A percentile compares a stretch with the other conserved stretches of the same genome.
These are phyloP conservation scores for Pleurotus sapidus DNA, from an alignment of 768 basidiomycete genomes.

Conservation along the genomic window DNA sequence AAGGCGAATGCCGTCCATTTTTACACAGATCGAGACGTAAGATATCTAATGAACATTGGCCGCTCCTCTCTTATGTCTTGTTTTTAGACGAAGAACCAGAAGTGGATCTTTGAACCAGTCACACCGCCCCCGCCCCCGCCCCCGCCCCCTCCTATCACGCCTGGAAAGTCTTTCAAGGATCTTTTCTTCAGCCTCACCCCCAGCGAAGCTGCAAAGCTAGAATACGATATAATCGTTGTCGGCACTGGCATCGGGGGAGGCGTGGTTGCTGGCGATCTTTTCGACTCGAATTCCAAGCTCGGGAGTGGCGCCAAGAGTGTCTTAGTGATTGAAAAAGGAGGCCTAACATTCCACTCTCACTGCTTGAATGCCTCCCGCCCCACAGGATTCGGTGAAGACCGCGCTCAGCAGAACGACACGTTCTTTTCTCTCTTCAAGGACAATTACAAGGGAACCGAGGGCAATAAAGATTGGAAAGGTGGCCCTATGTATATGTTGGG, in stretches of 20 bases:
- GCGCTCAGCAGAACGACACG: constrained; percentile 20
- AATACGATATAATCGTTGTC: constrained; percentile 19
- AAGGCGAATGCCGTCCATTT: too few relatives aligned
- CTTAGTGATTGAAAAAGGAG: constrained; percentile 23
- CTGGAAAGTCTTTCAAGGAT: too few relatives aligned
- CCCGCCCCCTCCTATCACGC: too few relatives aligned
- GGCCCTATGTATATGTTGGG: constrained; percentile 19
- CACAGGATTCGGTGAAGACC: constrained; percentile 14
- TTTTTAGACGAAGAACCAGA: too few relatives aligned
- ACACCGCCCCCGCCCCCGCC: too few relatives aligned
- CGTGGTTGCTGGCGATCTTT: constrained; percentile 21
- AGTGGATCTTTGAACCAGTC: too few relatives aligned
- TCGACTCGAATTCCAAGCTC: constrained; percentile 17
- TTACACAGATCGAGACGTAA: too few relatives aligned
- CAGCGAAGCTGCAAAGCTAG: constrained; percentile 3
- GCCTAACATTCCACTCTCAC: constrained; percentile 21
- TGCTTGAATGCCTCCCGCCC: constrained; percentile 22
- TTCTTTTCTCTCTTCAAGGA: constrained; percentile 18
- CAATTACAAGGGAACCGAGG: constrained; percentile 4
- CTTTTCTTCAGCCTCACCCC: constrained; percentile 7
- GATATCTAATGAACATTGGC: too few relatives aligned
- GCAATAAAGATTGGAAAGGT: constrained; percentile 16
- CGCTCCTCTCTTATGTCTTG: too few relatives aligned
- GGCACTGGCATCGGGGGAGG: constrained; percentile 21
- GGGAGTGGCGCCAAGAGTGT: constrained; percentile 13